Conservation (phyloP, 495 filamentous ascomycete genomes). For the Annulohypoxylon maeteangense region DNA sequence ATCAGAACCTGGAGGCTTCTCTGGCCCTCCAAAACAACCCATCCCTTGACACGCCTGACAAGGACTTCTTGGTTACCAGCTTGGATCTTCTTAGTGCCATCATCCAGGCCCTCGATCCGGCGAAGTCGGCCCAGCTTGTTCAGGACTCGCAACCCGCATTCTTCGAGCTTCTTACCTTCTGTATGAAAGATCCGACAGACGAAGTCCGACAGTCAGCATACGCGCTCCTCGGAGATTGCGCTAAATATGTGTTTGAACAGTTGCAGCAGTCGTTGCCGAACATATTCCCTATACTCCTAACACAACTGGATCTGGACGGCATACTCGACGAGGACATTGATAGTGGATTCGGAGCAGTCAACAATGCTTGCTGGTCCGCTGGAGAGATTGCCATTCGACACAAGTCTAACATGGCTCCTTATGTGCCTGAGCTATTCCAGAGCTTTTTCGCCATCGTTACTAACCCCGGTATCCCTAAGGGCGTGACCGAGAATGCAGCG, state of each 20-base stretch:
- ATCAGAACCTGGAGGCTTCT: conserved; percentile 84
- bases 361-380: conserved; percentile 98
- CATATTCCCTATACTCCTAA: conserved; percentile 81
- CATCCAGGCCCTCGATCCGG: conserved; percentile 86
- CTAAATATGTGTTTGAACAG: conserved; percentile 91
- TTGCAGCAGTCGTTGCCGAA: conserved; percentile 76
- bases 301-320: conserved; percentile 84
- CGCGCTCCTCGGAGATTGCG: conserved; percentile 93
- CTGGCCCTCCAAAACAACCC: conserved; percentile 69
- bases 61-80: conserved; percentile 97
- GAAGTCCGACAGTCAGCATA: conserved; percentile 97
- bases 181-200: conserved; percentile 91
- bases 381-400: conserved; percentile 93
- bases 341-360: conserved; percentile 88
- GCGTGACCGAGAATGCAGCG: conserved; percentile 93
- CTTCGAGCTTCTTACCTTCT: conserved; percentile 89
- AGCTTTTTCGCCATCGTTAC: conserved; percentile 80
- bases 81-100: conserved; percentile 94
- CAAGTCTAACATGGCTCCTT: conserved; percentile 75
- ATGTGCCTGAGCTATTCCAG: conserved; percentile 77
- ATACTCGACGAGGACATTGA: conserved; percentile 78
- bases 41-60: conserved; percentile 83
- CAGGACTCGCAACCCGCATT: conserved; percentile 78
- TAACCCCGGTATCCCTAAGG: conserved; percentile 85
- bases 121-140: conserved; percentile 79